Evolutionary conservation across 257 asterid genomes (phyloP).

Genomic region (Capsicum rhomboideum): DNA sequence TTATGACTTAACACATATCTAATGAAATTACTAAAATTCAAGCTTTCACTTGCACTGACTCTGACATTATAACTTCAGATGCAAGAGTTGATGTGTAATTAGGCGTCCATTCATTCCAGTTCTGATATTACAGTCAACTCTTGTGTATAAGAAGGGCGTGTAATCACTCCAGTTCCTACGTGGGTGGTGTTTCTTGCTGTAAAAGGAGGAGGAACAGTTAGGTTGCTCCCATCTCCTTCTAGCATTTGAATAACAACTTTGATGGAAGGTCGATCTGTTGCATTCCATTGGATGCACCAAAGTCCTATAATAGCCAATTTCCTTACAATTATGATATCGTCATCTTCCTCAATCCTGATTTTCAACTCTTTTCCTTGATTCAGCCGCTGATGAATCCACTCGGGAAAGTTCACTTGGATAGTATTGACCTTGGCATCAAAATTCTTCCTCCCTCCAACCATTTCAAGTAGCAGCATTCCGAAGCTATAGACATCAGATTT

Average conservation of each 20-base stretch:
- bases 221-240: slow-evolving; percentile 17
- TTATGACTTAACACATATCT: background rate
- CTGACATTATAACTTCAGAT: background rate
- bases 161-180: too few species aligned
- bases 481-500: too few species aligned
- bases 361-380: slow-evolving; percentile 7
- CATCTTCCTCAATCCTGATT: slow-evolving; percentile 1
- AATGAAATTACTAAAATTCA: background rate
- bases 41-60: background rate
- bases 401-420: slow-evolving; percentile 23
- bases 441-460: slow-evolving; percentile 31
- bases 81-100: background rate
- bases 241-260: slow-evolving; percentile 25
- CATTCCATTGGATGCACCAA: slow-evolving; percentile 32
- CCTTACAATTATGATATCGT: background rate
- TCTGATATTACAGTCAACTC: background rate
- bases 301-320: slow-evolving; percentile 17
- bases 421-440: background rate
- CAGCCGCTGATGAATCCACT: slow-evolving; percentile 27
- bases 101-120: background rate
- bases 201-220: slow-evolving; percentile 21
- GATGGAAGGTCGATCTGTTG: slow-evolving; percentile 22
- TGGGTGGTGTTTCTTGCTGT: background rate
- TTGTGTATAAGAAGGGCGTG: background rate
- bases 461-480: too few species aligned